Base-by-base conservation (phyloP, 306 rosid species). In the Citrullus amarus region DNA sequence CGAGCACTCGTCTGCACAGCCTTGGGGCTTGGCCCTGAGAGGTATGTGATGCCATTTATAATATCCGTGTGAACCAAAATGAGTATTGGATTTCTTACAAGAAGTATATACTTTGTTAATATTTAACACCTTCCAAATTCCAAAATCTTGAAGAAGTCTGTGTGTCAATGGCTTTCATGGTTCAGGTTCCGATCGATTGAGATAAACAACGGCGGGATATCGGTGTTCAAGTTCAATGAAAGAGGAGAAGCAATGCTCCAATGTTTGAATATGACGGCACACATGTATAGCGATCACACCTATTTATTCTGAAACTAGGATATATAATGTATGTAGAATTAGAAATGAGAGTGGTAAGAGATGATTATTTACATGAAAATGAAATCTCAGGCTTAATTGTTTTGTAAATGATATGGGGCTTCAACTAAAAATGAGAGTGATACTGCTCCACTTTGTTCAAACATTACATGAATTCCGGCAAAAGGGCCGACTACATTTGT, bases 201-300 rank as follows among this genome's bases (percentile, higher is more conserved):
- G 58, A 69, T 90, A 67, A 90, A 92, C 79, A 92, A 92, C 10
- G 92, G 93, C 5, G 92, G 96, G 58, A 81, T 90, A 71, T 86
- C 91, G 69, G 90, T 85, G 8, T 87, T 92, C 79, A 90, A 79
- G 79, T 90, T 92, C 93, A 92, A 87, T 65, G 75, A 61, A 43
- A 83, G 83, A 87, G 96, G 97, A 48, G 97, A 92, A 83, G 93
- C 93, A 17, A 90, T 90, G 93, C 91, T 90, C 77, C 85, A 86
- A 73, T 87, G 82, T 67, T 71, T 92, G 82, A 92, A 92, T 79
- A 73, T 84, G 93, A 92, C 91, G 2, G 88, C 92, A 82, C 92
- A 88, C 81, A 89, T 91, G 93, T 86, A 91, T 75, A 79, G 83
- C 13, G 91, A 89, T 81, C 93, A 91, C 76, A 83, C 86, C 81